A percentile compares a stretch with the other conserved stretches of the same genome.
Evolutionary conservation across 768 basidiomycete genomes (phyloP).

Genomic region (Naganishia vaughanmartiniae): DNA sequence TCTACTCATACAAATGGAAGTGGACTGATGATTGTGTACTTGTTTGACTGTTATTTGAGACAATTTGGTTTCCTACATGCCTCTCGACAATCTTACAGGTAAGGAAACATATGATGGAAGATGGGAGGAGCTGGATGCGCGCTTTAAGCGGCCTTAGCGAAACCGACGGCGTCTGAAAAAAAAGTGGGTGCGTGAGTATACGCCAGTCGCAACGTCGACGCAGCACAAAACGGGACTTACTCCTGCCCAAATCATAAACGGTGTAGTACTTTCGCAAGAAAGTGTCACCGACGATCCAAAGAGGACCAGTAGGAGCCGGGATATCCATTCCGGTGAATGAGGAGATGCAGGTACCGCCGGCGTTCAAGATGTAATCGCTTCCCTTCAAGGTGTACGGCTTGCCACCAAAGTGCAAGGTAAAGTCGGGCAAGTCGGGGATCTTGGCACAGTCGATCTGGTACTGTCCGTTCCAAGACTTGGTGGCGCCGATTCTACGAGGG

Average conservation of each 20-base stretch:
- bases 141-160: constrained; percentile 57
- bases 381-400: constrained; percentile 75
- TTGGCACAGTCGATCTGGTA: constrained; percentile 84
- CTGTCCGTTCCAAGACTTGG: constrained; percentile 92
- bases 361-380: constrained; percentile 80
- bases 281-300: constrained; percentile 82
- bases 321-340: constrained; percentile 90
- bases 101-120: neutral
- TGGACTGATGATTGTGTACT: neutral
- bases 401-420: constrained; percentile 79
- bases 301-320: constrained; percentile 58
- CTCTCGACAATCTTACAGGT: neutral
- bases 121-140: neutral
- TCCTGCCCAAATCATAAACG: constrained; percentile 53
- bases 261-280: constrained; percentile 73
- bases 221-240: constrained; percentile 7
- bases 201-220: neutral
- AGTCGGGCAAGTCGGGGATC: constrained; percentile 76
- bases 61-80: neutral
- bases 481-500: constrained; percentile 71
- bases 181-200: constrained; percentile 40
- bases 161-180: constrained; percentile 74
- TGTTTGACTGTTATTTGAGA: neutral
- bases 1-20: neutral
- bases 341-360: constrained; percentile 89